A percentile compares a stretch with the other conserved stretches of the same genome.
Conservation (phyloP, 73 alveolate species). For the Blepharisma japonicum region DNA sequence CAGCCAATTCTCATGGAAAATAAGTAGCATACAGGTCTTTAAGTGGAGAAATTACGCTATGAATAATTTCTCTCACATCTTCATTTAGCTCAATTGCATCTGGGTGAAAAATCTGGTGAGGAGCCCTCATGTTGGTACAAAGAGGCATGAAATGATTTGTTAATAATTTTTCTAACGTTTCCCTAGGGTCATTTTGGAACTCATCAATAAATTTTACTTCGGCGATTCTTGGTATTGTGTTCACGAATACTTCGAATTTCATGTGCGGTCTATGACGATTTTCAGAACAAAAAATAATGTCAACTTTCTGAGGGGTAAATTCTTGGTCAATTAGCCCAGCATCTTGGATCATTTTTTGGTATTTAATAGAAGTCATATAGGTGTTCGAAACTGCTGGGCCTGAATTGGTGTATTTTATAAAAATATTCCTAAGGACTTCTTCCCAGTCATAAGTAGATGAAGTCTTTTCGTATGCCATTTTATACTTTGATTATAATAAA, state of each 20-base stretch:
- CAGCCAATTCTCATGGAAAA: slow-evolving; percentile 50
- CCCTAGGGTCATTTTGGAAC: slow-evolving; percentile 32
- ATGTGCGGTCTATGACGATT: slow-evolving; percentile 52
- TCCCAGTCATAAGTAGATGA: too few species aligned
- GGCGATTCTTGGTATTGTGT: slow-evolving; percentile 48
- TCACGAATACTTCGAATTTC: slow-evolving; percentile 54
- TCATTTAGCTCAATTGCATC: slow-evolving; percentile 42
- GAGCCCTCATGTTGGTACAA: not conserved
- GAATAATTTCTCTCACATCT: slow-evolving; percentile 31
- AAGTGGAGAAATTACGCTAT: slow-evolving; percentile 36
- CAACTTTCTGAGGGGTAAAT: slow-evolving; percentile 43
- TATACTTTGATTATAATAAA: not conserved
- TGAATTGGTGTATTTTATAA: too few species aligned
- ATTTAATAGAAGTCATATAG: slow-evolving; percentile 45
- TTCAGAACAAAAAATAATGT: slow-evolving; percentile 50
- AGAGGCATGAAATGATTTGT: slow-evolving; percentile 49
- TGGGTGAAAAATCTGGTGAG: not conserved
- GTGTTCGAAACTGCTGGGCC: too few species aligned
- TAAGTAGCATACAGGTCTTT: slow-evolving; percentile 45
- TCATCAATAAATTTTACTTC: slow-evolving; percentile 32
- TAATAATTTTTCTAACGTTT: slow-evolving; percentile 47
- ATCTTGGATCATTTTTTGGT: slow-evolving; percentile 60
- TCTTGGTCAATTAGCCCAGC: slow-evolving; percentile 34
- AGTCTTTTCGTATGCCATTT: not conserved
- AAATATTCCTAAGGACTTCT: too few species aligned